Evolutionary conservation across 306 rosid species (phyloP), one percentile per base, ranked within the genome.

Genomic region (Dryas octopetala): DNA sequence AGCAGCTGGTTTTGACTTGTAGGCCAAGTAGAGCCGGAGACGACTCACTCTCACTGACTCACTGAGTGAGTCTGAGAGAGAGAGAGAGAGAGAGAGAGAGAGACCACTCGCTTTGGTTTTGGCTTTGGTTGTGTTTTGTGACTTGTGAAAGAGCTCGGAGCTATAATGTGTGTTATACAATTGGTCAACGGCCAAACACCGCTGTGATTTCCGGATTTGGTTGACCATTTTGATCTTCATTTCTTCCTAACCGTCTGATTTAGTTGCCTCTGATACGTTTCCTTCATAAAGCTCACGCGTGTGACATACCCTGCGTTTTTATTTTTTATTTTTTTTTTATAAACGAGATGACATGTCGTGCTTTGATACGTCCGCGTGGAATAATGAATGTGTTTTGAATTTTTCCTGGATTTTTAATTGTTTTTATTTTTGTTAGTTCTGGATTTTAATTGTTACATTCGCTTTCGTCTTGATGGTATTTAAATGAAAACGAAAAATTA

Each of bases 1-100:
- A 17, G 16, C 49, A 47, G 62, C 51, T 52, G 71, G 63, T 41
- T 68, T 57, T 69, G 28, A 76, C 63, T 68, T 41, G 75, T 9
- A 17, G 66, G 26, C 66, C 32, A 28, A 59, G 17, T 0, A 12
- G 50, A 16, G 68, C 8, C 43, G 49, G 6, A 8, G 49, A 59
- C 46, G 49, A 19, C 1, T 28, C 57, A 23, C 73, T 28, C n/a
- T n/a, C n/a, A 19, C 1, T 28, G 49, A 19, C 1, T 28, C 57
- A 23, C 73, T 28, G 44, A 49, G 46, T 6, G 26, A 15, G 4
- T 4, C 15, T 3, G 23, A 23, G 17, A 44, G 49, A 58, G 12
- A 10, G 13, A 19, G 23, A 45, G 12, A 23, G 23, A 23, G 17
- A 44, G 49, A 58, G 12, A 10, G 13, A 19, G 23, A 45, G 12